Evolutionary conservation across 441 rosid species (phyloP), one percentile per base, ranked within the genome.

Genomic region (Sinapis alba): DNA sequence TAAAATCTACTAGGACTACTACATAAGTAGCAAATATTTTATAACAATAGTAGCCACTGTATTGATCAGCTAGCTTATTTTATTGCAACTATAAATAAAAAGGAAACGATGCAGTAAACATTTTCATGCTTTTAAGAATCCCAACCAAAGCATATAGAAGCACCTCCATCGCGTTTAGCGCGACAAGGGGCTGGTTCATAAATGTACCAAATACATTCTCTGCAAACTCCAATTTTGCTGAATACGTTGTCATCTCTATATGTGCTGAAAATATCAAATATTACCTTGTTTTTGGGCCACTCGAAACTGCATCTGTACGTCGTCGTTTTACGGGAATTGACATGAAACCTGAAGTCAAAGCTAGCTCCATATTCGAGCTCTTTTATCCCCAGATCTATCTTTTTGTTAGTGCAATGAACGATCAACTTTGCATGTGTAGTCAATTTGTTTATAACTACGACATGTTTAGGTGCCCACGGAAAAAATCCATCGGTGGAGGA

Each of bases 131-230:
- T 41, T 27, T 28, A 61, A 50, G 69, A 72, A 13, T 24, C 2
- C 62, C 63, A 72, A 15, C 7, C 2, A 51, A 72, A 72, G 54
- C 76, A 72, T 9, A 16, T 23, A 34, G 69, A 28, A 51, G 34
- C 1, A 2, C 32, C 69, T 32, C 76, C 62, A 51, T 62, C 54
- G 7, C 62, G 53, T 51, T 65, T 72, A 21, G 50, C 53, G 23
- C 62, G 69, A 53, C 76, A 62, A 32, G 76, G 41, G 34, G 41
- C 62, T 62, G 54, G 45, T 30, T 72, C 69, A 24, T 8, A 50
- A 23, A 71, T 71, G 20, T 50, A 23, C 68, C 75, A 62, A 71
- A 62, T 51, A 72, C 69, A 72, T 63, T 36, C 69, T 53, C 20
- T 72, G 41, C 76, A 72, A 1, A 63, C 7, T 53, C 43, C 70